Base-by-base conservation (phyloP, 148 eudicot genomes). In the Limonium bicolor region DNA sequence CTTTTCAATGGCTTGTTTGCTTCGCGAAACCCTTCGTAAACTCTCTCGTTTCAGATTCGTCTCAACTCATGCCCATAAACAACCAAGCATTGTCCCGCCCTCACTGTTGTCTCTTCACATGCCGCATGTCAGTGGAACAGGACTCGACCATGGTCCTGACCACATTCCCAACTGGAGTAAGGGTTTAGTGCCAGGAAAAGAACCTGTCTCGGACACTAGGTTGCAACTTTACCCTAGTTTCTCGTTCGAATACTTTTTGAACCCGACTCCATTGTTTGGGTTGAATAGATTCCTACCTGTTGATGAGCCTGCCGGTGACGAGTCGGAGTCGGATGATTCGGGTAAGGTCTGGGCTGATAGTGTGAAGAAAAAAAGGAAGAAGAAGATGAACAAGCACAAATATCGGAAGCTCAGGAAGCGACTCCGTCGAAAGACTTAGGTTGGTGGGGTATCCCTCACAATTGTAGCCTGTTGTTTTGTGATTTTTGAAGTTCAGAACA, bases 341-440 rank as follows among this genome's bases (percentile, higher is more conserved):
- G 63, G 53, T 4, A 62, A 44, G 51, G 45, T 74, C 30, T 62
- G 72, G 72, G 80, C 80, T 33, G 80, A 74, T 52, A 74, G 80
- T 52, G 80, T 74, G 60, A 74, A 74, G 70, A 70, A 66, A 72
- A 74, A 74, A 61, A 66, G 72, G 54, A 74, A 70, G 80, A 69
- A 38, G 63, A 70, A 74, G 80, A 74, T 66, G 72, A 74, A 74
- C 24, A 74, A 70, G 55, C 76, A 74, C 48, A 74, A 70, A 67
- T 45, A 50, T 39, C 69, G 64, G 64, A 74, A 74, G 65, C 69
- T 62, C 1, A 56, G 62, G 37, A 73, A 69, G 52, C 62, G 68
- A 5, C 68, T 73, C 55, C 63, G 80, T 41, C 58, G 69, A 52
- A 69, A 69, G 52, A 69, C 74, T 23, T 63, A 63, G 20, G 36